A percentile compares a stretch with the other conserved stretches of the same genome.
These are phyloP conservation scores for Sporobolomyces roseus DNA, from an alignment of 768 basidiomycete species.

Conservation along the genomic window DNA sequence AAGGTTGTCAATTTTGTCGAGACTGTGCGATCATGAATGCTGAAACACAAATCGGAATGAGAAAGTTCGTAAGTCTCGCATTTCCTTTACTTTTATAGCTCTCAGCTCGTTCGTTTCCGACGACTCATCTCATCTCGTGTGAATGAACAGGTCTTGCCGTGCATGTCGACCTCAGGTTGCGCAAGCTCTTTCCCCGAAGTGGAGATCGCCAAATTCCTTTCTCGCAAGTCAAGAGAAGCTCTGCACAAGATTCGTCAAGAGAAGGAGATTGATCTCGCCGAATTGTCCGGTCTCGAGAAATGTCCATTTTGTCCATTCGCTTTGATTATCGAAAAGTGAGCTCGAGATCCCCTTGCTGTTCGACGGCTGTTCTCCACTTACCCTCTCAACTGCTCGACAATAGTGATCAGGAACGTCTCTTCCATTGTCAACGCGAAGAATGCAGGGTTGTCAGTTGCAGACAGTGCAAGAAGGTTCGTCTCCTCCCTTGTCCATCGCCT, in stretches of 20 bases:
- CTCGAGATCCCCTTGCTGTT: background rate
- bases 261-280: constrained; percentile 40
- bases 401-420: constrained; percentile 37
- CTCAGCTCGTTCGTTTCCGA: background rate
- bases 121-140: background rate
- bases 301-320: constrained; percentile 43
- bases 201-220: constrained; percentile 25
- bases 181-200: constrained; percentile 28
- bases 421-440: constrained; percentile 39
- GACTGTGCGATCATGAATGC: constrained; percentile 39
- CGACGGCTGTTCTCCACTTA: background rate
- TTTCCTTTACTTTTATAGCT: background rate
- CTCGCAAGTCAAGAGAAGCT: constrained; percentile 18
- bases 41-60: constrained; percentile 37
- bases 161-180: constrained; percentile 43
- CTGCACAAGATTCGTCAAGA: constrained; percentile 42
- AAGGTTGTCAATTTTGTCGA: constrained; percentile 41
- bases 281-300: constrained; percentile 28
- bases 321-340: constrained; percentile 38
- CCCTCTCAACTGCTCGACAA: no score
- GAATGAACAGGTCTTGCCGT: constrained; percentile 27
- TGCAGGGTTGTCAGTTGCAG: constrained; percentile 38
- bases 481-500: background rate
- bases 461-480: constrained; percentile 40
- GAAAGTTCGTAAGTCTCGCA: constrained; percentile 27